These are phyloP conservation scores for Melaleuca alternifolia DNA, from an alignment of 345 rosid genomes.

Conservation along the genomic window DNA sequence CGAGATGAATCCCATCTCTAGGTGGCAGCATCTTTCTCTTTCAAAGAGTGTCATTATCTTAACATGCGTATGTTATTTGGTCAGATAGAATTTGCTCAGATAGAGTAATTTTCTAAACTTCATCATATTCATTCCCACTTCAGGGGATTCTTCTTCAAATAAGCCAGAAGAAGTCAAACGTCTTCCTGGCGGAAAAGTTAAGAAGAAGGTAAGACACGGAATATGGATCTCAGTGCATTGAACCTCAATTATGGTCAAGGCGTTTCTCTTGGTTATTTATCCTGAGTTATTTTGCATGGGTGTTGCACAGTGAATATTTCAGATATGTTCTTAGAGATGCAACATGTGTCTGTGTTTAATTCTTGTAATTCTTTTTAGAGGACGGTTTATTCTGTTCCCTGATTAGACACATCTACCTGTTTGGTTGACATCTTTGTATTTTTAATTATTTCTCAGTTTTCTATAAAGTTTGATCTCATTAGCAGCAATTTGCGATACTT, in stretches of 20 bases:
- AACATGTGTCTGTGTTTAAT: not conserved
- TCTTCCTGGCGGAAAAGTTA: constrained; percentile 86
- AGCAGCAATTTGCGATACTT: not conserved
- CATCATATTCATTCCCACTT: not conserved
- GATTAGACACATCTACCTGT: not conserved
- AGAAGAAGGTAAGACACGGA: constrained; percentile 66
- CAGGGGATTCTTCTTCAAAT: constrained; percentile 33
- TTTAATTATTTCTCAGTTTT: not conserved
- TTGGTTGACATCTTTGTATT: not conserved
- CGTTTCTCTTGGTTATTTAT: not conserved
- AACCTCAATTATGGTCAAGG: not conserved
- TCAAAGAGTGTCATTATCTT: not conserved
- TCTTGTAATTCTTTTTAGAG: not conserved
- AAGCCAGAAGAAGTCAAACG: constrained; percentile 81
- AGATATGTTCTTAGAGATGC: not conserved
- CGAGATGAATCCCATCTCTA: not conserved
- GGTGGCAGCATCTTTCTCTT: not conserved
- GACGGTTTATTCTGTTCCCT: not conserved
- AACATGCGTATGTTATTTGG: not conserved
- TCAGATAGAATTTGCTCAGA: not conserved
- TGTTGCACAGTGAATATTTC: not conserved
- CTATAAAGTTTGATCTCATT: not conserved
- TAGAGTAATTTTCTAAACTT: not conserved
- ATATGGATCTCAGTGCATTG: not conserved
- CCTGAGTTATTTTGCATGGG: not conserved